Conservation (phyloP, 495 filamentous ascomycete genomes). For the Staphylotrichum longicolle region DNA sequence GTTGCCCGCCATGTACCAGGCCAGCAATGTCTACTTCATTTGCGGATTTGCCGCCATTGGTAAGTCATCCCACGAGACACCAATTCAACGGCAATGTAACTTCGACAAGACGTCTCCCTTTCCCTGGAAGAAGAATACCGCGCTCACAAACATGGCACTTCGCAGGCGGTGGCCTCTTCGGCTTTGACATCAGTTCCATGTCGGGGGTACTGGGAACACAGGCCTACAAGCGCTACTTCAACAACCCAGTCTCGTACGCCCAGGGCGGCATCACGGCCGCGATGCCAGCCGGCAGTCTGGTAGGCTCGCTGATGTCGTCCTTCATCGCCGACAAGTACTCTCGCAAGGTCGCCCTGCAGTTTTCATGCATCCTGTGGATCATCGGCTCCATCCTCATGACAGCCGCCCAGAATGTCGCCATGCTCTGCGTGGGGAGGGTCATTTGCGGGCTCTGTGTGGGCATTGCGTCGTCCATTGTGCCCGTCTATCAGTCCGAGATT, state of each 20-base stretch:
- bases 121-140: background rate
- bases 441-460: slow-evolving; percentile 72
- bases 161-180: slow-evolving; percentile 64
- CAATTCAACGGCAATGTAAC: background rate
- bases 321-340: slow-evolving; percentile 67
- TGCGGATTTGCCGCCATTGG: slow-evolving; percentile 67
- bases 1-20: slow-evolving; percentile 37
- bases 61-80: slow-evolving; percentile 26
- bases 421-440: slow-evolving; percentile 68
- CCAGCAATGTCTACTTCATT: slow-evolving; percentile 59
- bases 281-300: slow-evolving; percentile 76
- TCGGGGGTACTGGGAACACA: slow-evolving; percentile 62
- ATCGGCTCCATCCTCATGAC: slow-evolving; percentile 63
- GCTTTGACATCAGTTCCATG: slow-evolving; percentile 73
- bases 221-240: slow-evolving; percentile 62
- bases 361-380: slow-evolving; percentile 70
- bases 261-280: slow-evolving; percentile 65
- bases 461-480: slow-evolving; percentile 70
- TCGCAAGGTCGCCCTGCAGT: slow-evolving; percentile 66
- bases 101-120: background rate
- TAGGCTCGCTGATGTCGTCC: slow-evolving; percentile 63
- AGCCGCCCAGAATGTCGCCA: slow-evolving; percentile 57
- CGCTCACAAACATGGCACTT: background rate
- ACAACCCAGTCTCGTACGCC: slow-evolving; percentile 51
- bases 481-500: slow-evolving; percentile 77